Evolutionary conservation across 139 green algal genomes (phyloP).

Genomic region (Tetraselmis striata): DNA sequence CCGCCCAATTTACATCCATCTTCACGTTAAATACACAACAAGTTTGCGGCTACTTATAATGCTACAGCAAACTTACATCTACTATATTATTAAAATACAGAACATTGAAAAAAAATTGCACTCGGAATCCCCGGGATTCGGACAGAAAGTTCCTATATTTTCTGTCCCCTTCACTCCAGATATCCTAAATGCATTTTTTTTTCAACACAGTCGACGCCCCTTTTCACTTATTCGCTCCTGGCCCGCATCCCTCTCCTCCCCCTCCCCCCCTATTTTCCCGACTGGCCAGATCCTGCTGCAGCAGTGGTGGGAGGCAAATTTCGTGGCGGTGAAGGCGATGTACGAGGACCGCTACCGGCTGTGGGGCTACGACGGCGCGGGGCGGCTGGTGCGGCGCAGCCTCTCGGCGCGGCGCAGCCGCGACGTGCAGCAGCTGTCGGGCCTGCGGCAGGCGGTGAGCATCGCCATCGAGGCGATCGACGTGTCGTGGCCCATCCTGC

Average conservation of each 20-base stretch:
- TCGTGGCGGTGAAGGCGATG: constrained; percentile 29
- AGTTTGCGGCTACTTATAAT: too few species aligned
- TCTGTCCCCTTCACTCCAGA: too few species aligned
- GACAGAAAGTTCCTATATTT: too few species aligned
- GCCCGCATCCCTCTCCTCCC: not conserved
- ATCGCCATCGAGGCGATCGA: constrained; percentile 33
- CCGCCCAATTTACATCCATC: too few species aligned
- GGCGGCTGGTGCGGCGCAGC: constrained; percentile 2
- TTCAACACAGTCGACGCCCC: not conserved
- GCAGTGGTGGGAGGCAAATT: constrained; percentile 13
- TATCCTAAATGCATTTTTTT: too few species aligned
- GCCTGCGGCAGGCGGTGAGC: constrained; percentile 13
- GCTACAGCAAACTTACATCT: too few species aligned
- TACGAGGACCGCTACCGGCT: constrained; percentile 42
- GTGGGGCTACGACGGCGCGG: constrained; percentile 7
- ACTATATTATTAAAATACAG: too few species aligned
- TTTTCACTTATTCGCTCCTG: not conserved
- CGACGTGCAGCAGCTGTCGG: constrained; percentile 21
- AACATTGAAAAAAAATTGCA: too few species aligned
- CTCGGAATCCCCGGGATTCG: too few species aligned
- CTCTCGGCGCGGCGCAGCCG: constrained; percentile 6
- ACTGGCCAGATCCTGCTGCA: constrained; percentile 14
- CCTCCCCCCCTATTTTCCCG: not conserved
- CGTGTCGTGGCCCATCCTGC: constrained; percentile 29
- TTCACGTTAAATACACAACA: too few species aligned